Evolutionary conservation across 192 early-diverging fungal species (phyloP).

Genomic region (Backusella australiensis): DNA sequence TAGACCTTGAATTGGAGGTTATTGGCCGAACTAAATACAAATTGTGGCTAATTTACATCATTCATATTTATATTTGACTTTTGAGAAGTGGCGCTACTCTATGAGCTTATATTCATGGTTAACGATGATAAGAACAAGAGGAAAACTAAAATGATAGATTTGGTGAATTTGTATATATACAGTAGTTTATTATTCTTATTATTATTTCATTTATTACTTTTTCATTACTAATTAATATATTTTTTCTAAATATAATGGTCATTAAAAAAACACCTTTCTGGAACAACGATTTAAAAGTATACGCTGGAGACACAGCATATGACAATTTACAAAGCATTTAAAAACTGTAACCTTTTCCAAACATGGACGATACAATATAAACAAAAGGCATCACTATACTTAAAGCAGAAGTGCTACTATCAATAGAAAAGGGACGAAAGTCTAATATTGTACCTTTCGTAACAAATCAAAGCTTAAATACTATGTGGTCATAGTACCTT

Average conservation of each 20-base stretch:
- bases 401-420: no score
- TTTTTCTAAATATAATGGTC: not conserved
- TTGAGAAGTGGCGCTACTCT: not conserved
- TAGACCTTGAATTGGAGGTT: no score
- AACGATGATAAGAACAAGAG: no score
- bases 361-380: not conserved
- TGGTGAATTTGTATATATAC: not conserved
- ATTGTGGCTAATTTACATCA: not conserved
- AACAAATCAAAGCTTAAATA: not conserved
- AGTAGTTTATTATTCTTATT: not conserved
- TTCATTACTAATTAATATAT: not conserved
- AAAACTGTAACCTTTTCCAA: not conserved
- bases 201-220: not conserved
- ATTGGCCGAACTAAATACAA: no score
- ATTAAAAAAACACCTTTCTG: not conserved
- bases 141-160: not conserved
- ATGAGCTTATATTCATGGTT: not conserved
- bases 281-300: not conserved
- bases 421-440: no score
- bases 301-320: not conserved
- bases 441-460: not conserved
- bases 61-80: not conserved
- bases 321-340: not conserved
- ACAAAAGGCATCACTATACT: not conserved
- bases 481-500: not conserved